phyloP scores from a whole-genome alignment of 345 rosid genomes.

The Citrus cavaleriei region DNA sequence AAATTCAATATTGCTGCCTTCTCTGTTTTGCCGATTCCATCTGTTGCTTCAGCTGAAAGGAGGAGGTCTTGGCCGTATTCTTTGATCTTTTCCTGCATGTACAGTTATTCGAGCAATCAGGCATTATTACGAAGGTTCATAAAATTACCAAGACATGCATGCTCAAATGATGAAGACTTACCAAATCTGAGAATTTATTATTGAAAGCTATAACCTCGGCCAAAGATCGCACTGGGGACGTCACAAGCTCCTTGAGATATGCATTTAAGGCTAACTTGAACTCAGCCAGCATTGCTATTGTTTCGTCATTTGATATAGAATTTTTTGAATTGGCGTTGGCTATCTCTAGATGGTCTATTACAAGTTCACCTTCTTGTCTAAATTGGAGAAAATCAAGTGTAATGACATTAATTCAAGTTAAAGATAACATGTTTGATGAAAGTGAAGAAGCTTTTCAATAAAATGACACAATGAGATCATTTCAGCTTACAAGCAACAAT shows the following conservation, averaged over 20 bases:
- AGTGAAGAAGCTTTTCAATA: too few species aligned
- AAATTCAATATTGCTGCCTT: conserved; percentile 18
- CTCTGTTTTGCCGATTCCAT: conserved; percentile 21
- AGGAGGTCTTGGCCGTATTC: conserved; percentile 25
- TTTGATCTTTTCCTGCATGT: conserved; percentile 30
- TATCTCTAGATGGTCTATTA: conserved; percentile 25
- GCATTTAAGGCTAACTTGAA: conserved; percentile 30
- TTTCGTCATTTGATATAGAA: conserved; percentile 1
- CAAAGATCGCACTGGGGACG: conserved; percentile 36
- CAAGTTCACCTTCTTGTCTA: conserved; percentile 30
- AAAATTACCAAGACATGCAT: background rate
- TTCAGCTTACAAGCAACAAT: too few species aligned
- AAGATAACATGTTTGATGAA: too few species aligned
- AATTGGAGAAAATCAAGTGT: background rate
- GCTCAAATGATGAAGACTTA: background rate
- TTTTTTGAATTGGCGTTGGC: background rate
- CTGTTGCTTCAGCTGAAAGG: conserved; percentile 15
- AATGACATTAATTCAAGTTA: background rate
- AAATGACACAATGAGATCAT: too few species aligned
- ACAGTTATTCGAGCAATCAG: background rate
- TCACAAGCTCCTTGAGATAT: conserved; percentile 22
- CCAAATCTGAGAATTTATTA: conserved; percentile 26
- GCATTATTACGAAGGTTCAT: too few species aligned
- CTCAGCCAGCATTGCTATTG: conserved; percentile 19
- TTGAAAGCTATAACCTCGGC: conserved; percentile 34